Base-by-base conservation (phyloP, 2,329 filamentous ascomycete species). In the Pleurostoma richardsiae region DNA sequence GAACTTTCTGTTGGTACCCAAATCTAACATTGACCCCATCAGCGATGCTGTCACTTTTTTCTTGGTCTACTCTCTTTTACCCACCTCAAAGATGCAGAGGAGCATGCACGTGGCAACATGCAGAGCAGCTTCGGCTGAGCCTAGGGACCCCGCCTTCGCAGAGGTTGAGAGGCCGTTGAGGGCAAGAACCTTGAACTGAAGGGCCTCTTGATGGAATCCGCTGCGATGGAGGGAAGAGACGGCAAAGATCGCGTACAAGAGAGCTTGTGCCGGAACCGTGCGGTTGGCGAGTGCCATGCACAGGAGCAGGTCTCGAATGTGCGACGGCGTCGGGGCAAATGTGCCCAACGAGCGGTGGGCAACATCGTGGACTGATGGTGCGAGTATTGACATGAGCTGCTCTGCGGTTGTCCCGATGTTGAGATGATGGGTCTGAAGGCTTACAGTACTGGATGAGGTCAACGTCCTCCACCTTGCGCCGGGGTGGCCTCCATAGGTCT, bases 91-190 rank as follows among this genome's bases (percentile, higher is more conserved):
- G 3, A 54, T 49, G 29, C 56, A 57, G 2, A 64, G 49, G 5
- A 62, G 44, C 60, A 64, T 63, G n/a, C 52, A 59, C 3, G 61
- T 51, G 10, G 60, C 58, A 7, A 62, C 49, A 39, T 63, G 61
- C 19, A 59, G 61, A 19, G 55, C 44, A 8, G 58, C 58, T 26
- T 53, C 51, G 2, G 44, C n/a, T 3, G 45, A 29, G 4, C 53
- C 46, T 6, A 44, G 45, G 4, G 47, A 36, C 4, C 43, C 54
- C 29, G 48, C 47, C 6, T 53, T 47, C 5, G 58, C 52, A 8
- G 55, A 56, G 26, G 48, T 48, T 7, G 54, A 50, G 6, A 64
- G 51, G 4, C 47, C 49, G 2, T 45, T 41, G 1, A 63, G 51
- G 0, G 60, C 55, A 3, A 51, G 40, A 29, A 61, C 45, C 40